These are phyloP conservation scores for Scytalidium sp. DNA, from an alignment of 2,329 filamentous ascomycete genomes.

Conservation along the genomic window DNA sequence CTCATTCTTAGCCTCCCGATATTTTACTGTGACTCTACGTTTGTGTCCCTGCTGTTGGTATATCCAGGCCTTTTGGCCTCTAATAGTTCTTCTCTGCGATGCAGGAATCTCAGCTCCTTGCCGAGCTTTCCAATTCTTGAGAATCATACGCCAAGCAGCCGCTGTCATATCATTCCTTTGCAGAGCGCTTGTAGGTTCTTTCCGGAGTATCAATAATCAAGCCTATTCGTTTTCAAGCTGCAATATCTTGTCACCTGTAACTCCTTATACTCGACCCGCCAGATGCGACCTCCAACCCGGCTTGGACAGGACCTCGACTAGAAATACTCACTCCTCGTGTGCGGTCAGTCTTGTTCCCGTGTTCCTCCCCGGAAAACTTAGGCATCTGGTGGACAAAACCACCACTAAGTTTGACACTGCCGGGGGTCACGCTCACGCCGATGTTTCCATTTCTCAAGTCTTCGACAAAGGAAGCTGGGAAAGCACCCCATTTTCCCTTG, in stretches of 20 bases:
- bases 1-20: too few species aligned
- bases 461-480: slow-evolving; percentile 24
- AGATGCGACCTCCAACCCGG: slow-evolving; percentile 11
- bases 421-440: background rate
- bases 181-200: too few species aligned
- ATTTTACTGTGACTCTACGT: too few species aligned
- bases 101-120: too few species aligned
- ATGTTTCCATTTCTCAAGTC: slow-evolving; percentile 12
- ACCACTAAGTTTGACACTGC: background rate
- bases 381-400: background rate
- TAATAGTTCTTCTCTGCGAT: too few species aligned
- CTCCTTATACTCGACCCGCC: background rate
- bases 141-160: too few species aligned
- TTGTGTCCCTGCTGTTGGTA: too few species aligned
- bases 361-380: background rate
- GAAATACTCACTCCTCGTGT: background rate
- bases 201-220: too few species aligned
- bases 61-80: too few species aligned
- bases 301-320: background rate
- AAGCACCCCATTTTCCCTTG: slow-evolving; percentile 28
- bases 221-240: too few species aligned
- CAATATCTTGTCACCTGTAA: background rate
- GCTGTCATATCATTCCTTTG: too few species aligned
- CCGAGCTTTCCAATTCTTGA: too few species aligned
- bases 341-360: background rate